These are phyloP conservation scores for Termitomyces sp. DNA, from an alignment of 768 basidiomycete genomes.

Conservation along the genomic window DNA sequence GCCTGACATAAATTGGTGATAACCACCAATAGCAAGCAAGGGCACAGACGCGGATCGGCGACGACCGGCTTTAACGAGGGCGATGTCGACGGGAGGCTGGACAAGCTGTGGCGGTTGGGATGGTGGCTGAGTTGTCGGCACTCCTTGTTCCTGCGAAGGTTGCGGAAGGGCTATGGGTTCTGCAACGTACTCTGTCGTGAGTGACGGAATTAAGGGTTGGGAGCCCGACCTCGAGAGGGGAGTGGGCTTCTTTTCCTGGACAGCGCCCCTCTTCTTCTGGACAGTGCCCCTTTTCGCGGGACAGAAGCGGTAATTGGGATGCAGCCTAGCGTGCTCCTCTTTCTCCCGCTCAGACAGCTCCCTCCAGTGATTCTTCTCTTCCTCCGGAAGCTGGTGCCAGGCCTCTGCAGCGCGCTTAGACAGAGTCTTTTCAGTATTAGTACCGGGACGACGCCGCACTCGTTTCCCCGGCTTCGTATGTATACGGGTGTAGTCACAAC, in stretches of 20 bases:
- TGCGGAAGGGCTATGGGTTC: constrained; percentile 2
- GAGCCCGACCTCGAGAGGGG: constrained; percentile 20
- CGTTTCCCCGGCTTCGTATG: constrained; percentile 38
- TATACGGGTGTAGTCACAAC: constrained; percentile 56
- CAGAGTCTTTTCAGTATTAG: constrained; percentile 48
- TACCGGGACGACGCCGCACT: constrained; percentile 31
- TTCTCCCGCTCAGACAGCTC: constrained; percentile 53
- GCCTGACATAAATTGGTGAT: constrained; percentile 3
- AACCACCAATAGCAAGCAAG: constrained; percentile 17
- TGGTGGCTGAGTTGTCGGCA: not conserved
- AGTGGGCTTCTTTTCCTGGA: constrained; percentile 20
- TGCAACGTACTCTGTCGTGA: not conserved
- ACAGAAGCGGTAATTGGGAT: constrained; percentile 65
- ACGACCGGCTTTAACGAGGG: constrained; percentile 20
- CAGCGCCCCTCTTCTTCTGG: constrained; percentile 28
- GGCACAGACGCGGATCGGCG: constrained; percentile 34
- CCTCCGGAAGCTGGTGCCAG: constrained; percentile 57
- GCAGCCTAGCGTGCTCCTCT: constrained; percentile 48
- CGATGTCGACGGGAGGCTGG: constrained; percentile 15
- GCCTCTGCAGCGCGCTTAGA: constrained; percentile 77
- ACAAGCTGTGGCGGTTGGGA: constrained; percentile 1
- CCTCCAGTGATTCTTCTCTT: constrained; percentile 49
- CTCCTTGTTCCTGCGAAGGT: constrained; percentile 1
- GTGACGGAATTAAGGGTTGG: constrained; percentile 1
- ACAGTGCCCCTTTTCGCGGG: constrained; percentile 42